These are phyloP conservation scores for Crithidia bombi DNA, from an alignment of 208 protist genomes.

Conservation along the genomic window DNA sequence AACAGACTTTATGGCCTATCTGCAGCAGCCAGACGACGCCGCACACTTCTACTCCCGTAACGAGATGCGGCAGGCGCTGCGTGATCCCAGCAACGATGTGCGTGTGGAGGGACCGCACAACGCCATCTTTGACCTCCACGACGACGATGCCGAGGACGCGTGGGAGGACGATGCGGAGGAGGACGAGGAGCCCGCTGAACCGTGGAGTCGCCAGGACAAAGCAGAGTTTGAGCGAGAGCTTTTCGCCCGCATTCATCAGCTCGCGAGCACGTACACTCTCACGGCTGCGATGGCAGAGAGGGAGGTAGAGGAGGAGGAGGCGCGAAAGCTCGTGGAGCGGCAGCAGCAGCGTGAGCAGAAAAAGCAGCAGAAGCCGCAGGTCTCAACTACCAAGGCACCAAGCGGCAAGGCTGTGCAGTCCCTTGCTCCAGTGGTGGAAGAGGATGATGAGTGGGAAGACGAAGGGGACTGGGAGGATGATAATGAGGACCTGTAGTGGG, in stretches of 20 bases:
- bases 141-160: conserved; percentile 29
- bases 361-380: background rate
- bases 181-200: conserved; percentile 10
- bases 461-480: conserved; percentile 34
- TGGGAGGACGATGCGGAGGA: conserved; percentile 26
- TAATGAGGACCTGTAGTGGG: conserved; percentile 3
- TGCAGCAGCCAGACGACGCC: conserved; percentile 72
- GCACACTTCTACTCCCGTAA: conserved; percentile 52
- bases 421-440: background rate
- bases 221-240: conserved; percentile 54
- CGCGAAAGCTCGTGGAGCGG: conserved; percentile 19
- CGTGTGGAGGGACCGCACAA: conserved; percentile 36
- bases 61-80: conserved; percentile 50
- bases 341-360: conserved; percentile 13
- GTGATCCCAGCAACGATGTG: conserved; percentile 39
- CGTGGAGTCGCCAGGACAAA: conserved; percentile 51
- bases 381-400: background rate
- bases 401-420: background rate
- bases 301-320: conserved; percentile 27
- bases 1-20: conserved; percentile 79
- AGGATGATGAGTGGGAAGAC: conserved; percentile 40
- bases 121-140: conserved; percentile 30
- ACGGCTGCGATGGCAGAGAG: conserved; percentile 45
- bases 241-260: conserved; percentile 34
- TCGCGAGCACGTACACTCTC: conserved; percentile 41